Conservation (phyloP, 1,139 yeast genomes). For the Hemisphaericaspora lyxosophila region DNA sequence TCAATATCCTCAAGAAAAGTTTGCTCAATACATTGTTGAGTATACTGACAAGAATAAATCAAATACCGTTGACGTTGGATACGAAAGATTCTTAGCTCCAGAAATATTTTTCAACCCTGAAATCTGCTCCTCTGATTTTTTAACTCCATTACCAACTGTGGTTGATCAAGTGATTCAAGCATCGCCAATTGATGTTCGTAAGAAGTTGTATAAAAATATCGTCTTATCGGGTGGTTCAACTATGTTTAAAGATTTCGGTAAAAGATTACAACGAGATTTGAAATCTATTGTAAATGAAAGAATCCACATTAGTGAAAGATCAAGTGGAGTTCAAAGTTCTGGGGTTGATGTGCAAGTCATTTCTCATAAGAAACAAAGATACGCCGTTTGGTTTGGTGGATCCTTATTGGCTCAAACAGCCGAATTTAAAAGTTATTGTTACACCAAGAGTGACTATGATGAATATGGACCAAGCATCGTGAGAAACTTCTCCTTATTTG, state of each 20-base stretch:
- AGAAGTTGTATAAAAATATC: conserved; percentile 91
- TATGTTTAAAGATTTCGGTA: conserved; percentile 97
- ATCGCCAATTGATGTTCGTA: conserved; percentile 96
- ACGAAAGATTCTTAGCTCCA: conserved; percentile 96
- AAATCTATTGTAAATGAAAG: conserved; percentile 86
- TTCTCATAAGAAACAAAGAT: conserved; percentile 94
- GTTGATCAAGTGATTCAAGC: conserved; percentile 95
- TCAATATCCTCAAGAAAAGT: conserved; percentile 83
- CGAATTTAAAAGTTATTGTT: conserved; percentile 93
- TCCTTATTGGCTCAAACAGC: conserved; percentile 94
- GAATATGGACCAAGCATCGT: conserved; percentile 98
- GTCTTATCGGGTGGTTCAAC: conserved; percentile 97
- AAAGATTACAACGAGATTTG: conserved; percentile 94
- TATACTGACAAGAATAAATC: conserved; percentile 65
- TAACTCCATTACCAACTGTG: conserved; percentile 92
- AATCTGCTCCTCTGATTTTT: conserved; percentile 89
- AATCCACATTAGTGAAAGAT: conserved; percentile 74
- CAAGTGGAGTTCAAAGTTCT: conserved; percentile 81
- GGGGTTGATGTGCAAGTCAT: conserved; percentile 98
- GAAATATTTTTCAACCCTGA: conserved; percentile 98
- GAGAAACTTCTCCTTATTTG: conserved; percentile 90
- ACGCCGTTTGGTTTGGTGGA: conserved; percentile 99
- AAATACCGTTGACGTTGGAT: conserved; percentile 85
- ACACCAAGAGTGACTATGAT: conserved; percentile 95
- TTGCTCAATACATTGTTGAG: conserved; percentile 90